Evolutionary conservation across 176 grass and related monocot species (phyloP).

Genomic region (Aegilops speltoides): DNA sequence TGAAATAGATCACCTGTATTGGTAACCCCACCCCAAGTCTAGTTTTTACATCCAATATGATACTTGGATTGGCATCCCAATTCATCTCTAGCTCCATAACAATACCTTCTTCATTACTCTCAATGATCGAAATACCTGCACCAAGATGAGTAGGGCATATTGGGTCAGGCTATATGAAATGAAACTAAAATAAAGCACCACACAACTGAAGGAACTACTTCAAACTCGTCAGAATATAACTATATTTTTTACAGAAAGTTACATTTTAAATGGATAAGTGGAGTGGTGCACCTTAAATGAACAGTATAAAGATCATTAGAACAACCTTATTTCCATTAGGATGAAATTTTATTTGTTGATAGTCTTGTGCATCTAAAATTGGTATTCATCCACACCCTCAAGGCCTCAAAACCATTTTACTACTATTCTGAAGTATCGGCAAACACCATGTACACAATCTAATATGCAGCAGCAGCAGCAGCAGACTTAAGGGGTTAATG

Average conservation of each 20-base stretch:
- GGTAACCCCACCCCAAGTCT: conserved; percentile 84
- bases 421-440: not conserved
- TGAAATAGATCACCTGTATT: conserved; percentile 69
- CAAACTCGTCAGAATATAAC: conserved; percentile 12
- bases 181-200: conserved; percentile 25
- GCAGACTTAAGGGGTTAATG: not conserved
- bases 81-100: conserved; percentile 94
- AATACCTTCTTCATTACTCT: conserved; percentile 76
- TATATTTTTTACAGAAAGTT: not conserved
- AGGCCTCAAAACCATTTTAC: not conserved
- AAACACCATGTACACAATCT: not conserved
- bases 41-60: conserved; percentile 93
- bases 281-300: not conserved
- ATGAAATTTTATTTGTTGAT: not conserved
- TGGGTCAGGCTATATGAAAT: not conserved
- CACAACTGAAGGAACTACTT: not conserved
- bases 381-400: not conserved
- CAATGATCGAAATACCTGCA: conserved; percentile 87
- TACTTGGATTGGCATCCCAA: conserved; percentile 97
- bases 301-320: not conserved
- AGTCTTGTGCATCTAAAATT: not conserved
- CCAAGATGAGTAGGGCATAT: not conserved
- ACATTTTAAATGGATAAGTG: not conserved
- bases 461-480: not conserved
- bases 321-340: not conserved